A percentile compares a stretch with the other conserved stretches of the same genome.
Conservation (phyloP, 805 yeast genomes). For the Maudiozyma serrabonitensis region DNA sequence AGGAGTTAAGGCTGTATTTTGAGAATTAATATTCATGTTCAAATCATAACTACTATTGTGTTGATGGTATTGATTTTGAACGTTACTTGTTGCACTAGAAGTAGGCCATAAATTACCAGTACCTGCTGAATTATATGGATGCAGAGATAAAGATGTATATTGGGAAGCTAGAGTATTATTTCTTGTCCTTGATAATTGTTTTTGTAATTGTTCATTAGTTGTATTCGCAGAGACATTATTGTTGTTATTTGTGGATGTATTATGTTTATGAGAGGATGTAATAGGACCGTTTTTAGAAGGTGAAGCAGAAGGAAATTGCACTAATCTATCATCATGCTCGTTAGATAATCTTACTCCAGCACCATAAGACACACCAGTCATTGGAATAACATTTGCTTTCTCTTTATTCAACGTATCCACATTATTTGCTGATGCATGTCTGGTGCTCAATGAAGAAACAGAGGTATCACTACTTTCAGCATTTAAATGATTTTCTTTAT, state of each 20-base stretch:
- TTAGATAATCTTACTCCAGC: not conserved
- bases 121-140: constrained; percentile 9
- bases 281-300: constrained; percentile 1
- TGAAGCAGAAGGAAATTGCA: constrained; percentile 5
- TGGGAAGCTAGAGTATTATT: constrained; percentile 27
- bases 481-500: not conserved
- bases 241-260: not conserved
- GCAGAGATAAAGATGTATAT: constrained; percentile 22
- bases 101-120: constrained; percentile 21
- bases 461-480: constrained; percentile 6
- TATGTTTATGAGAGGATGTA: not conserved
- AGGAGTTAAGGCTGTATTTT: not conserved
- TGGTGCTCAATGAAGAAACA: constrained; percentile 6
- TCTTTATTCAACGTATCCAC: not conserved
- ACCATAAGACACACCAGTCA: not conserved
- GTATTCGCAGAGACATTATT: not conserved
- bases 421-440: not conserved
- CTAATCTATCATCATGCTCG: constrained; percentile 1
- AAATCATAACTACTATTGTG: not conserved
- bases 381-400: not conserved
- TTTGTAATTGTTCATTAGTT: not conserved
- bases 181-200: constrained; percentile 14
- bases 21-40: not conserved
- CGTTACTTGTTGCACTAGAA: constrained; percentile 3
- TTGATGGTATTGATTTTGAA: not conserved